Conservation (phyloP, 1,284 basidiomycete genomes). For the Microbotryum intermedium region DNA sequence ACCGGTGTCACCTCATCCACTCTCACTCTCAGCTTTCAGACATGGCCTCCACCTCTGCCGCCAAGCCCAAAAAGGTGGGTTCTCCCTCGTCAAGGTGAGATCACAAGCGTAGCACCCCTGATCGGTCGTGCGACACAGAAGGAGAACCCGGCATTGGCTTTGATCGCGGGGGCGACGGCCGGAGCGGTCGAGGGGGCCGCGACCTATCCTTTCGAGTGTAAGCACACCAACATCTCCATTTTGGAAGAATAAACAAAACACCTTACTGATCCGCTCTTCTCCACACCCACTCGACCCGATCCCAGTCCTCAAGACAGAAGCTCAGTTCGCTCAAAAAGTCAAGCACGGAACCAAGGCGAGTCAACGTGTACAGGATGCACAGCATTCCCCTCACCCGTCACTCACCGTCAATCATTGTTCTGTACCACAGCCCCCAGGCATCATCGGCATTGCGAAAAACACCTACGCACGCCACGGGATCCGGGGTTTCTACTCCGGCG, state of each 20-base stretch:
- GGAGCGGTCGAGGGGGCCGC: slow-evolving; percentile 76
- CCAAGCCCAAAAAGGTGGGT: slow-evolving; percentile 9
- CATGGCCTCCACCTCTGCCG: slow-evolving; percentile 7
- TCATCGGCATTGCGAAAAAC: slow-evolving; percentile 37
- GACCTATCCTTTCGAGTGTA: slow-evolving; percentile 74
- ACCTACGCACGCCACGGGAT: slow-evolving; percentile 38
- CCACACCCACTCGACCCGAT: too few species aligned
- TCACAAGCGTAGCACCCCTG: not conserved
- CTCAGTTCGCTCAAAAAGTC: slow-evolving; percentile 21
- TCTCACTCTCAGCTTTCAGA: too few species aligned
- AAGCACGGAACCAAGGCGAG: slow-evolving; percentile 4
- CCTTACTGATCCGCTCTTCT: too few species aligned
- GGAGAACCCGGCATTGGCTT: slow-evolving; percentile 28
- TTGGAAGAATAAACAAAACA: not conserved
- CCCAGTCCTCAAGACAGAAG: slow-evolving; percentile 27
- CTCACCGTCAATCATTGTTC: not conserved
- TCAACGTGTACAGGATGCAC: not conserved
- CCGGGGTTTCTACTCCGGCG: slow-evolving; percentile 37
- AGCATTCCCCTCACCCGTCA: not conserved
- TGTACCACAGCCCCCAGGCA: slow-evolving; percentile 35
- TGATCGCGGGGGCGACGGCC: slow-evolving; percentile 85
- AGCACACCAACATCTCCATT: not conserved
- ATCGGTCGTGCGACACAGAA: slow-evolving; percentile 7
- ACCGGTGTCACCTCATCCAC: not conserved
- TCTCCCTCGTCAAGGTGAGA: not conserved